These are phyloP conservation scores for Monilinia fructigena DNA, from an alignment of 2,329 filamentous ascomycete genomes.

Conservation along the genomic window DNA sequence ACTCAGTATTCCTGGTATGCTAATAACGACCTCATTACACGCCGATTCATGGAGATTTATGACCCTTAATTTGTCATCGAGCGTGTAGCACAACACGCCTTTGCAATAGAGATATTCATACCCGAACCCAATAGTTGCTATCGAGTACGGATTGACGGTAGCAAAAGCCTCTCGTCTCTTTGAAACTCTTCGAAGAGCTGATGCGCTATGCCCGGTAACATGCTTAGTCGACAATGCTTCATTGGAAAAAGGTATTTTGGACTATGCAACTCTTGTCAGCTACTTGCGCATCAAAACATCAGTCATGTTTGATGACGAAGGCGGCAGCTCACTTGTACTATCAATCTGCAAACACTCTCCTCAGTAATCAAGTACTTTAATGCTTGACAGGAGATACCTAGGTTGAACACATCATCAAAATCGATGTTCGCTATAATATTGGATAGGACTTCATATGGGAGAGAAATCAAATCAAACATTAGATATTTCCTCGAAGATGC, in stretches of 20 bases:
- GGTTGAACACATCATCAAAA: constrained; percentile 39
- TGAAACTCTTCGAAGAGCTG: constrained; percentile 58
- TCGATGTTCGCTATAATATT: constrained; percentile 34
- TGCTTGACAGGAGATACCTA: constrained; percentile 34
- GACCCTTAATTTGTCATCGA: constrained; percentile 54
- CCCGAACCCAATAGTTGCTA: constrained; percentile 58
- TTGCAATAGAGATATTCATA: constrained; percentile 61
- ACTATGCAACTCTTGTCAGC: constrained; percentile 26
- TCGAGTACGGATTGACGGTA: constrained; percentile 60
- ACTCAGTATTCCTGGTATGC: constrained; percentile 48
- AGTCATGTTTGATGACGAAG: constrained; percentile 5
- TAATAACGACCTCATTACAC: constrained; percentile 54
- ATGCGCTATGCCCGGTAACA: constrained; percentile 44
- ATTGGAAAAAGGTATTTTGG: constrained; percentile 35
- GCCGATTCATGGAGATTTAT: constrained; percentile 55
- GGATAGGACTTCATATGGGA: constrained; percentile 40
- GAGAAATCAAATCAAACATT: constrained; percentile 34
- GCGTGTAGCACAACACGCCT: constrained; percentile 64
- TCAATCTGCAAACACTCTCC: constrained; percentile 37
- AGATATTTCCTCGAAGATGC: constrained; percentile 17
- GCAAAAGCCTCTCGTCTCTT: constrained; percentile 61
- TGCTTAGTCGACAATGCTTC: constrained; percentile 32
- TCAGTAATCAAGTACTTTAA: constrained; percentile 35
- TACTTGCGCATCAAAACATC: neutral
- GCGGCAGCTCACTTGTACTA: constrained; percentile 34